These are phyloP conservation scores for Passiflora organensis DNA, from an alignment of 345 rosid genomes.

Conservation along the genomic window DNA sequence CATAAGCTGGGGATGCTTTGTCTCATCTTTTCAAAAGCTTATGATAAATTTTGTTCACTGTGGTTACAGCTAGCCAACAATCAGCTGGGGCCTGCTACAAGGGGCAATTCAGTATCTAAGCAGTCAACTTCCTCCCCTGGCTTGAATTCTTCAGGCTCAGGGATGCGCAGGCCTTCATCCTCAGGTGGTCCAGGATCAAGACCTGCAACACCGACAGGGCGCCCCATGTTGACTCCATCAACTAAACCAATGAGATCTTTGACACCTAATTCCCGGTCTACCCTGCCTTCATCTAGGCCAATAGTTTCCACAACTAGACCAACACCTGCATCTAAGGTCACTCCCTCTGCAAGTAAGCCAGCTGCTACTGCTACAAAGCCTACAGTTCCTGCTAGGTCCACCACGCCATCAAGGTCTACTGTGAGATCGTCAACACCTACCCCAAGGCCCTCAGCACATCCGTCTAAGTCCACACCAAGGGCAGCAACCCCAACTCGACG, in stretches of 20 bases:
- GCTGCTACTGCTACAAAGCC: constrained; percentile 41
- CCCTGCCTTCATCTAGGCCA: constrained; percentile 52
- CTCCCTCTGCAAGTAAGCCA: constrained; percentile 35
- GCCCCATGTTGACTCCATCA: constrained; percentile 46
- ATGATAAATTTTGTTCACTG: constrained; percentile 17
- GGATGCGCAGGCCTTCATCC: constrained; percentile 80
- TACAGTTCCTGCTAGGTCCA: constrained; percentile 63
- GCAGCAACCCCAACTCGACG: constrained; percentile 89
- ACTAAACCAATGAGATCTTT: constrained; percentile 69
- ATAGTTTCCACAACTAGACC: constrained; percentile 33
- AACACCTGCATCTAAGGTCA: no score
- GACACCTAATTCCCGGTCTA: constrained; percentile 80
- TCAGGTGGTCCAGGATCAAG: constrained; percentile 94
- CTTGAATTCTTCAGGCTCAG: constrained; percentile 50
- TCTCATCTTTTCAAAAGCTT: constrained; percentile 13
- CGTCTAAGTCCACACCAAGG: constrained; percentile 65
- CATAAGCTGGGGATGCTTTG: no score
- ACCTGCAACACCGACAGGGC: constrained; percentile 84
- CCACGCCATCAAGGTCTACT: constrained; percentile 82
- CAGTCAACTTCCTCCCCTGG: constrained; percentile 72
- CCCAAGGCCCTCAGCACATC: constrained; percentile 61
- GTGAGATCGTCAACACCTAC: constrained; percentile 87
- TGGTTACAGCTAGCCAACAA: constrained; percentile 61
- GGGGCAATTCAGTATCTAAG: constrained; percentile 58
- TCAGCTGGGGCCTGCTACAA: constrained; percentile 51